Evolutionary conservation across 1,284 basidiomycete genomes (phyloP), one percentile per base, ranked within the genome.

Genomic region (Leucoagaricus sp.): DNA sequence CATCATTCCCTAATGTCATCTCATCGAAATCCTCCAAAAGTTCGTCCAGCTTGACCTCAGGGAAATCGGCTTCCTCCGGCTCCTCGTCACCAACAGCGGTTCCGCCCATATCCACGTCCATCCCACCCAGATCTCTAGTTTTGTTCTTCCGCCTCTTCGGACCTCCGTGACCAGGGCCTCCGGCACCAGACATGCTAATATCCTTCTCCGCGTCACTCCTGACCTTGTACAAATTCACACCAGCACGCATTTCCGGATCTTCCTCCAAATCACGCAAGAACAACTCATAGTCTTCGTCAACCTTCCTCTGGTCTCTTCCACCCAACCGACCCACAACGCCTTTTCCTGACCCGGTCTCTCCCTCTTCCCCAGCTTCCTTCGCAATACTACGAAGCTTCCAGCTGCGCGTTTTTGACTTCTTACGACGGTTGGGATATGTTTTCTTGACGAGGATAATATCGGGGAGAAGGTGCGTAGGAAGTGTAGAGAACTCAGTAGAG

Each of bases 201-300:
- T 80, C 79, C 59, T 78, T 76, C 2, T 7, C 17, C 28, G 15
- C 28, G 33, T n/a, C 51, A n/a, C 29, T 42, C 42, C 34, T 34
- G 10, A 46, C 48, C 74, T 90, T 91, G 78, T 96, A 99, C 56
- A 99, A 67, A 74, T 98, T 97, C 67, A 99, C 89, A 15, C 86
- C 86, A 15, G 83, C 81, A 51, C 96, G 85, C 80, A 98, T 79
- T 79, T 98, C 96, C 50, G 91, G 89, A 75, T 99, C 96, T 73
- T 99, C 96, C 74, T 98, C 96, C 57, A 99, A 74, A 66, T 98
- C 96, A 51, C 93, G 84, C 73, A 99, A 77, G 86, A 99, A 99
- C 60, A 94, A 66, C 76, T 98, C 96, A 72, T 98, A 99, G 69
- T 98, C 96, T 69, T 93, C 87, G 69, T 98, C 95, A 60, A 98